A percentile compares a stretch with the other conserved stretches of the same genome.
phyloP scores from a whole-genome alignment of 345 rosid species.

The Salix purpurea region DNA sequence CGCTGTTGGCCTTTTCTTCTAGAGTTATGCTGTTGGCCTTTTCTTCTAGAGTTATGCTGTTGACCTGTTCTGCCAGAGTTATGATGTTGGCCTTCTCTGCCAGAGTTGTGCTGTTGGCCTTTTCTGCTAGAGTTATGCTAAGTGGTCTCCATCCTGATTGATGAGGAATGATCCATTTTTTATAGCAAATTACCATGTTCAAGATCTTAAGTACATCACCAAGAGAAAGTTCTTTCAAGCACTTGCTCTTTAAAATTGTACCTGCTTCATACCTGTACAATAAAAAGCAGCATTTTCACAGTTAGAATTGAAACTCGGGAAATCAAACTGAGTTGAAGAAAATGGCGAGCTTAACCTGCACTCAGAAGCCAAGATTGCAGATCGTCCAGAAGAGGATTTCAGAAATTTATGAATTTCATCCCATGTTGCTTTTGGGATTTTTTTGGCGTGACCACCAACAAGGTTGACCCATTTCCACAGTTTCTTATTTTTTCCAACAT shows the following conservation, averaged over 20 bases:
- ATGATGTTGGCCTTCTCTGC: conserved; percentile 8
- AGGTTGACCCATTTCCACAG: conserved; percentile 81
- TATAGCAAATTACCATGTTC: conserved; percentile 48
- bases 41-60: too few relatives aligned
- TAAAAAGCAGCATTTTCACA: neutral
- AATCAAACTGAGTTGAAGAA: neutral
- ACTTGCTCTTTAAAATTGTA: conserved; percentile 45
- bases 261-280: conserved; percentile 75
- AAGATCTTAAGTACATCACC: conserved; percentile 67
- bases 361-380: conserved; percentile 48
- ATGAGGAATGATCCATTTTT: conserved; percentile 66
- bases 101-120: too few relatives aligned
- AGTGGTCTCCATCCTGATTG: conserved; percentile 82
- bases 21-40: too few relatives aligned
- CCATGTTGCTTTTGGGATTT: conserved; percentile 59
- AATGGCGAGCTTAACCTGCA: conserved; percentile 50
- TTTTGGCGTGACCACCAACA: conserved; percentile 51
- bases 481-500: conserved; percentile 57
- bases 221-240: conserved; percentile 55
- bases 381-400: conserved; percentile 50
- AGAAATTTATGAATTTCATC: conserved; percentile 52
- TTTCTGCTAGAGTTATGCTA: conserved; percentile 32
- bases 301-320: neutral
- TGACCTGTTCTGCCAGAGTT: conserved; percentile 32
- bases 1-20: neutral